Percentiles rank a stretch among this genome's conserved stretches.
phyloP scores from a whole-genome alignment of 257 asterid species.

The Echites panduratus region DNA sequence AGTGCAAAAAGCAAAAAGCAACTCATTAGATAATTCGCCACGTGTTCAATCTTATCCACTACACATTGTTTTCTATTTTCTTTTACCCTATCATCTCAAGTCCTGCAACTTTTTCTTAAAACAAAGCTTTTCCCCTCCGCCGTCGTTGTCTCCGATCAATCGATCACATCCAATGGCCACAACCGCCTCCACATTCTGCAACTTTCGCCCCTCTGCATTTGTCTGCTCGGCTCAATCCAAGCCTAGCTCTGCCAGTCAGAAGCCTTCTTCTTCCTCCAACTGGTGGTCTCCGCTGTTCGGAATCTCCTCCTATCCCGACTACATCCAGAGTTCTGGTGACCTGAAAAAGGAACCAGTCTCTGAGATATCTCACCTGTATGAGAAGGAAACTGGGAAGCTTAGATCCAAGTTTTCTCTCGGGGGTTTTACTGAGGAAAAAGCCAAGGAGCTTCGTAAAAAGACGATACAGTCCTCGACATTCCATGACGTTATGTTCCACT shows the following conservation, averaged over 20 bases:
- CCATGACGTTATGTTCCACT: slow-evolving; percentile 67
- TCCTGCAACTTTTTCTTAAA: not conserved
- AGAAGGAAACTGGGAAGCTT: not conserved
- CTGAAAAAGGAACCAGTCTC: not conserved
- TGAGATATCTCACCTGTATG: not conserved
- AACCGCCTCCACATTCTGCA: slow-evolving; percentile 15
- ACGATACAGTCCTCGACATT: slow-evolving; percentile 39
- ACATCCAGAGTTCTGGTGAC: slow-evolving; percentile 23
- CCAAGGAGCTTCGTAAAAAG: slow-evolving; percentile 53
- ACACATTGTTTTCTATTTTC: not conserved
- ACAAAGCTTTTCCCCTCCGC: not conserved
- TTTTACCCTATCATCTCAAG: not conserved
- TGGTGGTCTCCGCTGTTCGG: slow-evolving; percentile 75
- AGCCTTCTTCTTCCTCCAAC: slow-evolving; percentile 19
- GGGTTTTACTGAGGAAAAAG: slow-evolving; percentile 62
- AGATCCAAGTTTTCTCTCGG: slow-evolving; percentile 42
- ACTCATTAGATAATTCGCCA: slow-evolving; percentile 6
- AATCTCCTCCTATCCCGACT: slow-evolving; percentile 55
- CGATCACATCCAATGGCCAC: slow-evolving; percentile 19
- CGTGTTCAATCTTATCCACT: slow-evolving; percentile 26
- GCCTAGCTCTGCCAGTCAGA: slow-evolving; percentile 11
- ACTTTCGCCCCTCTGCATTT: slow-evolving; percentile 20
- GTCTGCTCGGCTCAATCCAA: slow-evolving; percentile 19
- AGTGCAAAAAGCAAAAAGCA: slow-evolving; percentile 12
- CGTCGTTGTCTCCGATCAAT: not conserved